Base-by-base conservation (phyloP, 2,329 filamentous ascomycete species). In the Ascochyta pisi region DNA sequence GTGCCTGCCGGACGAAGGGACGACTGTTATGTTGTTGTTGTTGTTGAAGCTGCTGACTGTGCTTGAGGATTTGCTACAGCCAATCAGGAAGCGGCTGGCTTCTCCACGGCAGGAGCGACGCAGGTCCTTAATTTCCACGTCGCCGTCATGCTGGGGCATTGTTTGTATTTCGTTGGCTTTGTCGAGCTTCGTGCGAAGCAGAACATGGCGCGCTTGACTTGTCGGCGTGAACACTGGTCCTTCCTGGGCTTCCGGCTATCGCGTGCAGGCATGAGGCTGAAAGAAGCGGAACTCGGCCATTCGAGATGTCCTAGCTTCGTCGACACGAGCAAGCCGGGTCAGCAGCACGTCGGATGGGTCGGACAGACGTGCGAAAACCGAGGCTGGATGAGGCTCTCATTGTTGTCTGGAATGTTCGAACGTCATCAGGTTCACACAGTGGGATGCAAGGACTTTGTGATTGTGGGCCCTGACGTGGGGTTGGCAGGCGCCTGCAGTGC, bases 361-460 rank as follows among this genome's bases (percentile, higher is more conserved):
- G 53, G 53, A 31, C 10, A 31, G 29, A 56, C 4, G 3, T 41
- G 37, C n/a, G 38, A 22, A 43, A 49, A 9, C 34, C 26, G 35
- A 38, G 40, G 24, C 26, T 34, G 47, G 31, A 31, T 13, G 12
- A 43, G 16, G 16, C 10, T 24, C 38, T 39, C 29, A 19, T 37
- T 19, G 23, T 26, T 29, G 42, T 46, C 53, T 56, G 47, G 53
- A 56, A 56, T 51, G 48, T 56, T 56, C 53, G 26, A 47, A 51
- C 53, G 53, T 56, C 53, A 56, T 51, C 47, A 39, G 33, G 23
- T 41, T 2, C 29, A 31, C 29, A 13, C 29, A 6, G 29, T 3
- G 13, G 23, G 9, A 56, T n/a, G 53, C 47, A 51, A 56, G 47
- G 47, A 47, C n/a, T 19, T 42, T 46, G n/a, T 16, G 29, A 9